Conservation (phyloP, 2,329 filamentous ascomycete species). For the Colletotrichum lindemuthianum region DNA sequence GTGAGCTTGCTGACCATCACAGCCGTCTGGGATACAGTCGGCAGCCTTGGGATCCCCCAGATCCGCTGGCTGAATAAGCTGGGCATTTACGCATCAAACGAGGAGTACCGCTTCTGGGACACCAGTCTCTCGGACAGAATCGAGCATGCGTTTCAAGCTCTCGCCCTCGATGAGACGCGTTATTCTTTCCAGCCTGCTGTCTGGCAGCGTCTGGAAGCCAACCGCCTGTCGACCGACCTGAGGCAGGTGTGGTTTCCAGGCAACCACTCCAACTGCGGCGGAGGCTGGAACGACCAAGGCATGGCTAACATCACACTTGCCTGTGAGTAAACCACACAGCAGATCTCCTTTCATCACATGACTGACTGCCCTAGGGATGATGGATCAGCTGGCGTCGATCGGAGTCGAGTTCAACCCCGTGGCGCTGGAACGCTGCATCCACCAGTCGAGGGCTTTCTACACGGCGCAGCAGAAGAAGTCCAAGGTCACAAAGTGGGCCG, state of each 20-base stretch:
- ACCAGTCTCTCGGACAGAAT: constrained; percentile 62
- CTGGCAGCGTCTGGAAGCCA: constrained; percentile 58
- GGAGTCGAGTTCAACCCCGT: constrained; percentile 59
- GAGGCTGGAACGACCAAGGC: constrained; percentile 68
- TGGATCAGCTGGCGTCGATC: constrained; percentile 63
- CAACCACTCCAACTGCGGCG: constrained; percentile 76
- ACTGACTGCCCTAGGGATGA: constrained; percentile 54
- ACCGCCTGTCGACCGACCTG: constrained; percentile 53
- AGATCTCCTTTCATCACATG: too few species aligned
- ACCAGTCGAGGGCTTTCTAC: constrained; percentile 41
- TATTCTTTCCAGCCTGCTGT: constrained; percentile 64
- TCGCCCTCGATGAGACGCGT: constrained; percentile 67
- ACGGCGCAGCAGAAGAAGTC: constrained; percentile 37
- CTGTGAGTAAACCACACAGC: constrained; percentile 43
- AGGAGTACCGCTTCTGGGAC: constrained; percentile 64
- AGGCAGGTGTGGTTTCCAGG: constrained; percentile 75
- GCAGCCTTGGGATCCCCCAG: constrained; percentile 57
- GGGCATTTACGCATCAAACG: constrained; percentile 55
- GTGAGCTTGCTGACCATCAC: too few species aligned
- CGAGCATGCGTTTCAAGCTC: constrained; percentile 67
- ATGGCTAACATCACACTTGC: constrained; percentile 51
- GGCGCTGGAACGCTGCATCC: constrained; percentile 53
- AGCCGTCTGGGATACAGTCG: constrained; percentile 56
- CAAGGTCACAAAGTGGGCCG: constrained; percentile 51
- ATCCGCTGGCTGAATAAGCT: constrained; percentile 56